phyloP scores from a whole-genome alignment of 1,284 basidiomycete species.

The Fomitopsis betulina region DNA sequence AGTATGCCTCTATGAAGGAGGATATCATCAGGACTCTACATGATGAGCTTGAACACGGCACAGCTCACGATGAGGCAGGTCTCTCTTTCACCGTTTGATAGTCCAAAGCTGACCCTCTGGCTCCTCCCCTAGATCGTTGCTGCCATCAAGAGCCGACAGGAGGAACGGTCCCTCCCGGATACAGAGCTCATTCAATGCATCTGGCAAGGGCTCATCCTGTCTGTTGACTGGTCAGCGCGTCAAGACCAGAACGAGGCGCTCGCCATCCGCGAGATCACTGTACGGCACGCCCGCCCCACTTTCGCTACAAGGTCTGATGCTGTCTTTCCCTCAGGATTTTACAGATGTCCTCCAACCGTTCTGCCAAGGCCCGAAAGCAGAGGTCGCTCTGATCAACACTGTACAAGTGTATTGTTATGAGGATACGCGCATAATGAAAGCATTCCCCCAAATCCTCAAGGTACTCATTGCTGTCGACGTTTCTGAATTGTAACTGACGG shows the following conservation, averaged over 20 bases:
- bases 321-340: conserved; percentile 54
- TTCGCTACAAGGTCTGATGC: neutral
- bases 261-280: conserved; percentile 80
- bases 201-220: conserved; percentile 87
- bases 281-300: conserved; percentile 30
- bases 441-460: conserved; percentile 92
- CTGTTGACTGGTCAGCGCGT: conserved; percentile 83
- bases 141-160: conserved; percentile 65
- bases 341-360: conserved; percentile 86
- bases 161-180: conserved; percentile 71
- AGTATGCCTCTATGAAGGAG: conserved; percentile 58
- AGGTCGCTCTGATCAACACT: conserved; percentile 89
- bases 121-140: conserved; percentile 57
- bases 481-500: neutral
- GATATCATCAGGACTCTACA: conserved; percentile 27
- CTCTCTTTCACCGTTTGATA: conserved; percentile 1
- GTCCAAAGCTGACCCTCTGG: conserved; percentile 1
- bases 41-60: conserved; percentile 47
- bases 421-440: conserved; percentile 90
- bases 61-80: conserved; percentile 60
- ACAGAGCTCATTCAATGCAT: conserved; percentile 83
- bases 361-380: conserved; percentile 80
- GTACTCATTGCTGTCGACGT: conserved; percentile 30
- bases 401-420: conserved; percentile 95
- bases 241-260: conserved; percentile 88